Conservation (phyloP, 2,329 filamentous ascomycete genomes). For the Alternaria sp. region DNA sequence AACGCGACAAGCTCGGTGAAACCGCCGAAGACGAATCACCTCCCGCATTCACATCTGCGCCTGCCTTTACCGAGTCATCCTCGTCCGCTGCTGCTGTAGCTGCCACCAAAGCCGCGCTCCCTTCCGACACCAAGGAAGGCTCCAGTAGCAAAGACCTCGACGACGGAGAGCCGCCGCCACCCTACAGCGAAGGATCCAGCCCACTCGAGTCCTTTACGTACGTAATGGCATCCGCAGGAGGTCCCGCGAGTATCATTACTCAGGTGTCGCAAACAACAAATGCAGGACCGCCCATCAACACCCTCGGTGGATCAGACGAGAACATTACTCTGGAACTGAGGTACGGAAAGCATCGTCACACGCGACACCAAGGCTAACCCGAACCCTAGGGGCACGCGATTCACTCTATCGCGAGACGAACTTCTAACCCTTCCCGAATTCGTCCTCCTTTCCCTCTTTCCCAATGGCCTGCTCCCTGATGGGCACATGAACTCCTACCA, state of each 20-base stretch:
- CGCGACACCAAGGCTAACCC: conserved; percentile 17
- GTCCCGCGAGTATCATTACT: conserved; percentile 97
- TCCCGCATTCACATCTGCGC: conserved; percentile 59
- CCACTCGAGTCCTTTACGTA: conserved; percentile 92
- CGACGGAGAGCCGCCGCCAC: conserved; percentile 92
- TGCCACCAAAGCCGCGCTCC: conserved; percentile 84
- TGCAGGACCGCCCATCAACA: conserved; percentile 84
- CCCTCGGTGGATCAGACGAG: conserved; percentile 87
- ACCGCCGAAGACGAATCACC: conserved; percentile 47
- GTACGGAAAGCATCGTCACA: conserved; percentile 58
- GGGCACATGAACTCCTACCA: conserved; percentile 93
- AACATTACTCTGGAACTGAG: conserved; percentile 93
- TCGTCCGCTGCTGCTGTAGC: conserved; percentile 57
- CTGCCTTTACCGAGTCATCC: conserved; percentile 58
- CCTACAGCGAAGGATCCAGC: conserved; percentile 93
- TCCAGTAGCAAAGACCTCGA: conserved; percentile 73
- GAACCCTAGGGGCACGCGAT: conserved; percentile 77
- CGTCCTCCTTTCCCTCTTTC: conserved; percentile 94
- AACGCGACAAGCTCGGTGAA: conserved; percentile 54
- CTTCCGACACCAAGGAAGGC: conserved; percentile 78
- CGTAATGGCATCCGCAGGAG: conserved; percentile 97
- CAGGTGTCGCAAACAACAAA: conserved; percentile 81
- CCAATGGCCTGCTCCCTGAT: conserved; percentile 96
- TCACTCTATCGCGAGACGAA: conserved; percentile 93
- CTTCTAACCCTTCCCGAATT: conserved; percentile 95